Percentiles rank a stretch among this genome's conserved stretches.
Evolutionary conservation across 2,329 filamentous ascomycete species (phyloP).

Genomic region (Venturia effusa): DNA sequence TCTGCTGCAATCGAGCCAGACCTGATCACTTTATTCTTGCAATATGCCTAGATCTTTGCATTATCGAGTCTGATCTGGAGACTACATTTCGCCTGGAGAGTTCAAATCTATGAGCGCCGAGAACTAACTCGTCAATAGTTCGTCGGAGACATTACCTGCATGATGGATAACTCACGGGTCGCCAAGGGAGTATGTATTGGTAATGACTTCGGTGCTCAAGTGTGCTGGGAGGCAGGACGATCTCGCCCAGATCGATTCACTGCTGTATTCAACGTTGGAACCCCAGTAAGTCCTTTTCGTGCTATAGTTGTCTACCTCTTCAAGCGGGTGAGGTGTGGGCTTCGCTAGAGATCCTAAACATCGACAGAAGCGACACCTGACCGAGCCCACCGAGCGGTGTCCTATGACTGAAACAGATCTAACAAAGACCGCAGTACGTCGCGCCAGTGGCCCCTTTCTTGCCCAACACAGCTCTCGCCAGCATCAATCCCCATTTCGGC

Average conservation of each 20-base stretch:
- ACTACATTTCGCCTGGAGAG: no score
- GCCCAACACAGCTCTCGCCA: slow-evolving; percentile 7
- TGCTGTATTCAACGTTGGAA: slow-evolving; percentile 10
- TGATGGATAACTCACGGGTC: slow-evolving; percentile 9
- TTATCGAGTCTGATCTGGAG: no score
- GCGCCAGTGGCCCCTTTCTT: neutral
- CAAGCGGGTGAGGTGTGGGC: neutral
- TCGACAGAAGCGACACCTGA: neutral
- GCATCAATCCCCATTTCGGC: slow-evolving; percentile 4
- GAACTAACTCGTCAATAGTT: slow-evolving; percentile 1
- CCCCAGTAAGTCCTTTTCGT: slow-evolving; percentile 5
- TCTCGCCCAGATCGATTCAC: slow-evolving; percentile 9
- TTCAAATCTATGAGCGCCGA: no score
- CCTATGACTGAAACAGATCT: neutral
- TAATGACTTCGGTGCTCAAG: slow-evolving; percentile 11
- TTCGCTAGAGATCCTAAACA: neutral
- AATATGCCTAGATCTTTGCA: no score
- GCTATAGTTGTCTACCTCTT: neutral
- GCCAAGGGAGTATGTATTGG: slow-evolving; percentile 8
- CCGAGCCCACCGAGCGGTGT: neutral
- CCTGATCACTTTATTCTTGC: neutral
- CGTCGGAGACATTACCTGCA: slow-evolving; percentile 8
- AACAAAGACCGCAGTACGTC: slow-evolving; percentile 4
- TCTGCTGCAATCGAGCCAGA: neutral
- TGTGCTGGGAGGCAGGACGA: slow-evolving; percentile 12